These are phyloP conservation scores for Cyclotella sp. DNA, from an alignment of 108 stramenopile species.

Conservation along the genomic window DNA sequence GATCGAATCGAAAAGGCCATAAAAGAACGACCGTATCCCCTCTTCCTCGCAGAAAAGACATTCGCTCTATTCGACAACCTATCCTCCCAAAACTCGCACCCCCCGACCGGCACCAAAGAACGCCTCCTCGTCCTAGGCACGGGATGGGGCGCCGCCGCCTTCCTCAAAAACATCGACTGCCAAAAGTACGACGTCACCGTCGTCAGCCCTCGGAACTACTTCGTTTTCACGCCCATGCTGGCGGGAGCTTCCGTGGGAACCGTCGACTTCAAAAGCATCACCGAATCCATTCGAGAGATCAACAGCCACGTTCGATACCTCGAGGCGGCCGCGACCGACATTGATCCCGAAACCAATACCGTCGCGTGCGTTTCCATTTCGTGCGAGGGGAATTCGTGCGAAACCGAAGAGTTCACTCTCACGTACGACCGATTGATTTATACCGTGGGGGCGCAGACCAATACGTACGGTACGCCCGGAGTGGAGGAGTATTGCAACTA, in stretches of 20 bases:
- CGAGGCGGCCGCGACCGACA: constrained; percentile 86
- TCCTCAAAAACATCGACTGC: constrained; percentile 86
- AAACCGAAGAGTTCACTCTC: constrained; percentile 84
- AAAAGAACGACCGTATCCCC: constrained; percentile 80
- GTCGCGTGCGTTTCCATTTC: constrained; percentile 88
- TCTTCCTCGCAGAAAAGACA: constrained; percentile 87
- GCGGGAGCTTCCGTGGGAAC: constrained; percentile 95
- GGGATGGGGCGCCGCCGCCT: constrained; percentile 93
- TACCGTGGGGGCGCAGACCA: constrained; percentile 93
- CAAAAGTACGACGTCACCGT: constrained; percentile 89
- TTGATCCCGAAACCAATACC: constrained; percentile 69
- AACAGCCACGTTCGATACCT: constrained; percentile 85
- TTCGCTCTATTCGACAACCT: constrained; percentile 59
- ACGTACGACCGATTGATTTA: constrained; percentile 88
- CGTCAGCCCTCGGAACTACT: constrained; percentile 92
- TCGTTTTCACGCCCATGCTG: constrained; percentile 97
- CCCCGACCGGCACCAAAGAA: constrained; percentile 47
- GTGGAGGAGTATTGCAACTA: constrained; percentile 94
- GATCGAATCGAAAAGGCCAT: constrained; percentile 58
- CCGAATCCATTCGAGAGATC: constrained; percentile 91
- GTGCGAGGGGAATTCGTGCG: constrained; percentile 92
- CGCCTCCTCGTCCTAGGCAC: constrained; percentile 91
- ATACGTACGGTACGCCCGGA: constrained; percentile 94
- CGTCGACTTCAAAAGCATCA: constrained; percentile 92
- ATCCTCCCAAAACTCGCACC: not conserved